phyloP scores from a whole-genome alignment of 2,329 filamentous ascomycete genomes.

The Pseudodiploospora longispora region DNA sequence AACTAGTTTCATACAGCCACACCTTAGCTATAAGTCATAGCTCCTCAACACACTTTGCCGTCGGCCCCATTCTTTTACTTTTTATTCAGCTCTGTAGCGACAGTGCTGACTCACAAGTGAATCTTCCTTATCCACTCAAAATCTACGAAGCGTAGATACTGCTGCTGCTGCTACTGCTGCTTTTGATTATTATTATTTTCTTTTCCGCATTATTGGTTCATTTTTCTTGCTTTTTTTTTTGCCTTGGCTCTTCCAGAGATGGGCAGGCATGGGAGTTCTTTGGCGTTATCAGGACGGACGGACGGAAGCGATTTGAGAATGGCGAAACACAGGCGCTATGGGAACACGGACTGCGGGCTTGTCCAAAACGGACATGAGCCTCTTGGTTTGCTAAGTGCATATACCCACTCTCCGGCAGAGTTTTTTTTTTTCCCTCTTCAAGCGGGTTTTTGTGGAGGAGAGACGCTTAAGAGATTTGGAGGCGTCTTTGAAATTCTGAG shows the following conservation, averaged over 20 bases:
- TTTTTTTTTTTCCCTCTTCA: too few relatives aligned
- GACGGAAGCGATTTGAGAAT: not conserved
- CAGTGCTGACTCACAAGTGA: too few relatives aligned
- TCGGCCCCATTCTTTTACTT: too few relatives aligned
- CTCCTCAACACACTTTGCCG: not conserved
- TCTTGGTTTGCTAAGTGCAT: not conserved
- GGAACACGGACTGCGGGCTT: not conserved
- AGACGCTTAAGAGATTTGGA: too few relatives aligned
- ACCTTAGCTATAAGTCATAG: not conserved
- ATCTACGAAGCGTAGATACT: not conserved
- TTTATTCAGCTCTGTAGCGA: too few relatives aligned
- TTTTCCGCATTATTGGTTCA: too few relatives aligned
- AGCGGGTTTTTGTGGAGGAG: too few relatives aligned
- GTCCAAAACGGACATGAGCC: not conserved
- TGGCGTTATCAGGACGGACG: not conserved
- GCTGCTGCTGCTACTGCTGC: too few relatives aligned
- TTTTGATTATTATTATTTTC: too few relatives aligned
- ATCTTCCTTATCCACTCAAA: not conserved
- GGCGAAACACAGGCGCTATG: not conserved
- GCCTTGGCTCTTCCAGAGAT: too few relatives aligned
- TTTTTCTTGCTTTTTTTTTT: too few relatives aligned
- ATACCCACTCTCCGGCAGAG: not conserved
- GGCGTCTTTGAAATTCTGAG: too few relatives aligned
- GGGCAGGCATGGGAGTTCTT: not conserved
- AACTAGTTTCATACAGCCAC: not conserved